A percentile compares a stretch with the other conserved stretches of the same genome.
Evolutionary conservation across 345 rosid species (phyloP).

Genomic region (thale cress (Arabidopsis thaliana)): DNA sequence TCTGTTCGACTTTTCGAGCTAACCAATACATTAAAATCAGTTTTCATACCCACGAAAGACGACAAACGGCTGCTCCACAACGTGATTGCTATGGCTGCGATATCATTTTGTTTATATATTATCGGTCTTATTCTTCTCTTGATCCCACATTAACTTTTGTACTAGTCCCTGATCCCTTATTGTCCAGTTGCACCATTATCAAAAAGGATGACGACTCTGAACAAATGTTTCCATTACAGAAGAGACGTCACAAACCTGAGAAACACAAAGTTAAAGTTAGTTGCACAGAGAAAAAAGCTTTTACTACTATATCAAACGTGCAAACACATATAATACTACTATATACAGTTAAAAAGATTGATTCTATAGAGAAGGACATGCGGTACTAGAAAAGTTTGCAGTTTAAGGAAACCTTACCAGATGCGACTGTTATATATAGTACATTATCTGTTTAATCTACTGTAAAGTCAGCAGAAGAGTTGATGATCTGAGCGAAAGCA

Average conservation of each 20-base stretch:
- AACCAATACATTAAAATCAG: constrained; percentile 71
- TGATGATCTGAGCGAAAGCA: no score
- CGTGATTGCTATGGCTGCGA: constrained; percentile 58
- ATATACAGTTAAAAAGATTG: no score
- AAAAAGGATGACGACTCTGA: not conserved
- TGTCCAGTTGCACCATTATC: not conserved
- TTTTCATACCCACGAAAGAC: constrained; percentile 77
- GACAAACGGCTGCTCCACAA: constrained; percentile 64
- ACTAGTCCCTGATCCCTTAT: not conserved
- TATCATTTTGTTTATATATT: constrained; percentile 59
- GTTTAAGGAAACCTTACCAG: no score
- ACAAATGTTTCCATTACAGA: not conserved
- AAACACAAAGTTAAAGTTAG: not conserved
- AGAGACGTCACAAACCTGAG: not conserved
- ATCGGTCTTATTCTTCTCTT: constrained; percentile 67
- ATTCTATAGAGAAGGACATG: no score
- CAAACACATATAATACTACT: no score
- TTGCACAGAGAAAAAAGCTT: not conserved
- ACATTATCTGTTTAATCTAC: no score
- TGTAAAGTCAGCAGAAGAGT: no score
- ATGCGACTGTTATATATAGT: no score
- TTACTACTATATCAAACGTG: no score
- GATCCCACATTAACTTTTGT: constrained; percentile 60
- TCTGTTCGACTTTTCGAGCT: constrained; percentile 76
- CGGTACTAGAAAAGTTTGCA: no score